phyloP scores from a whole-genome alignment of 2,329 filamentous ascomycete species.

The Fusarium sacchari region DNA sequence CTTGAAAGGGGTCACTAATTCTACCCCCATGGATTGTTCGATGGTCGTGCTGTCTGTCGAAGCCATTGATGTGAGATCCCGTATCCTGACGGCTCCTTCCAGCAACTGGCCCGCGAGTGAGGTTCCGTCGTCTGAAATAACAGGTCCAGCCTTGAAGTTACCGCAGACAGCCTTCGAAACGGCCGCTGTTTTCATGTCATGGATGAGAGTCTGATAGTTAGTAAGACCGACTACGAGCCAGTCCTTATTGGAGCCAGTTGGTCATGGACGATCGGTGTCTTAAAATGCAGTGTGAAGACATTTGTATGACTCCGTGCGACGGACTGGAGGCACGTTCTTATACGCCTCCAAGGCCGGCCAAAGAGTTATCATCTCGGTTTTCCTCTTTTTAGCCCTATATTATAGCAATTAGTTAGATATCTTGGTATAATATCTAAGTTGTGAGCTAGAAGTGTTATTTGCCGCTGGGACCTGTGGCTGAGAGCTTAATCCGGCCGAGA shows the following conservation, averaged over 20 bases:
- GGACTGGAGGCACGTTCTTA: too few relatives aligned
- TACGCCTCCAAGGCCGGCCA: too few relatives aligned
- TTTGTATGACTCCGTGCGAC: neutral
- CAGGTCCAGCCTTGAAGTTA: neutral
- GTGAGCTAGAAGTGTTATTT: too few relatives aligned
- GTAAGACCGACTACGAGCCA: neutral
- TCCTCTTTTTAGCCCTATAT: too few relatives aligned
- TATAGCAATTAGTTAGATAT: too few relatives aligned
- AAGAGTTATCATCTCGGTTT: too few relatives aligned
- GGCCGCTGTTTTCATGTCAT: neutral
- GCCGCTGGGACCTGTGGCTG: too few relatives aligned
- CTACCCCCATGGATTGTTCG: neutral
- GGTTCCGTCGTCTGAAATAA: neutral
- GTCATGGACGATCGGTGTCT: neutral
- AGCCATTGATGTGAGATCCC: neutral
- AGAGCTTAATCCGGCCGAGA: too few relatives aligned
- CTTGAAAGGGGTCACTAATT: neutral
- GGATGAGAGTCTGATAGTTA: neutral
- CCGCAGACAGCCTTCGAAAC: neutral
- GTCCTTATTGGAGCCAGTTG: neutral
- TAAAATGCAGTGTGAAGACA: neutral
- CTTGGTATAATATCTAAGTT: too few relatives aligned
- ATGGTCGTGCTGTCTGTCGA: neutral
- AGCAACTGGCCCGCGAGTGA: neutral
- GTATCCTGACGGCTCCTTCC: neutral